Conservation (phyloP, 2,329 filamentous ascomycete genomes). For the Purpureocillium lavendulum region DNA sequence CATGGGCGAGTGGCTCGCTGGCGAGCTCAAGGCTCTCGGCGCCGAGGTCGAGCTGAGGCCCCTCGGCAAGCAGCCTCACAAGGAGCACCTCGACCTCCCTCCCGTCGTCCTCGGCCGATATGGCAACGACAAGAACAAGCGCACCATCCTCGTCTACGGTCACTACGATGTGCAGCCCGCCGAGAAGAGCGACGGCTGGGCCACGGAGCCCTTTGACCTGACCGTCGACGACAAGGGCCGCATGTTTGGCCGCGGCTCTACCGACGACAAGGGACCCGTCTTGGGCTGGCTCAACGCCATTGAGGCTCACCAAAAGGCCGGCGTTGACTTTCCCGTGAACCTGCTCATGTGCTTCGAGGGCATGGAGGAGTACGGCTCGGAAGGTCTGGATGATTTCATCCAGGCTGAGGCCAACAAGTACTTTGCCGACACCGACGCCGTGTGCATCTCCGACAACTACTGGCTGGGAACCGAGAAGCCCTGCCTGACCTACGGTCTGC, state of each 20-base stretch:
- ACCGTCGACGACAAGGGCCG: slow-evolving; percentile 81
- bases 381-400: slow-evolving; percentile 93
- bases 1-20: slow-evolving; percentile 88
- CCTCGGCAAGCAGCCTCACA: slow-evolving; percentile 85
- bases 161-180: slow-evolving; percentile 99
- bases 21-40: slow-evolving; percentile 74
- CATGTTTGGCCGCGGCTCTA: slow-evolving; percentile 94
- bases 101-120: slow-evolving; percentile 90
- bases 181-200: slow-evolving; percentile 88
- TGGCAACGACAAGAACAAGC: slow-evolving; percentile 84
- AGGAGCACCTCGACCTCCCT: slow-evolving; percentile 83
- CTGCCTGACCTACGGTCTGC: slow-evolving; percentile 92
- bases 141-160: slow-evolving; percentile 92
- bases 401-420: slow-evolving; percentile 82
- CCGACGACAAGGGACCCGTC: slow-evolving; percentile 96
- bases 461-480: slow-evolving; percentile 99
- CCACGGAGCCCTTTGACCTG: slow-evolving; percentile 86
- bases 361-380: slow-evolving; percentile 98
- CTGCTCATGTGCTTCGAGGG: slow-evolving; percentile 99
- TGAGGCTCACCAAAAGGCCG: slow-evolving; percentile 92
- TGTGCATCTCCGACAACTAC: slow-evolving; percentile 99
- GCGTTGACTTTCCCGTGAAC: slow-evolving; percentile 92
- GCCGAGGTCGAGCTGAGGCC: slow-evolving; percentile 80
- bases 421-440: slow-evolving; percentile 91
- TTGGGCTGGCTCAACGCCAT: slow-evolving; percentile 97